Percentiles rank a stretch among this genome's conserved stretches.
Conservation (phyloP, 257 asterid genomes). For the Echites panduratus region DNA sequence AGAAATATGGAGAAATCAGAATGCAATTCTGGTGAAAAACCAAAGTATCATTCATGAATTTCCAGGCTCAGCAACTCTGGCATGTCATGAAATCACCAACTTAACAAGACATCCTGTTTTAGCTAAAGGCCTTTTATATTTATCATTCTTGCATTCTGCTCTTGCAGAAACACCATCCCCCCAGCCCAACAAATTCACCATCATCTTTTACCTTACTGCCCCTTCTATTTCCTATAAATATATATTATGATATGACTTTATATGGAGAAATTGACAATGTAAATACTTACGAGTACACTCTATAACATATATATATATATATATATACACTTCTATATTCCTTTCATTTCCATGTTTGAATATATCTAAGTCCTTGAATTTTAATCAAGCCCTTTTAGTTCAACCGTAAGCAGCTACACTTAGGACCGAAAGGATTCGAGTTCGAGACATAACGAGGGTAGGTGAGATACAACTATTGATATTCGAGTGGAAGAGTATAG, state of each 20-base stretch:
- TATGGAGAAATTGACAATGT: too few species aligned
- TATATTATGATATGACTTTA: too few species aligned
- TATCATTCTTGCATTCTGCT: conserved; percentile 7
- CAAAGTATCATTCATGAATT: conserved; percentile 7
- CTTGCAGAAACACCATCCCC: neutral
- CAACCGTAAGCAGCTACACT: too few species aligned
- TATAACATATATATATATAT: too few species aligned
- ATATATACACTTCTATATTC: neutral
- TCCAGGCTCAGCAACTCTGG: conserved; percentile 25
- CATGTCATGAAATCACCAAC: conserved; percentile 26
- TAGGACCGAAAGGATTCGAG: too few species aligned
- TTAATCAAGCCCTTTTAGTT: too few species aligned
- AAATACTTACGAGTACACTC: too few species aligned
- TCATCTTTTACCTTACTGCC: neutral
- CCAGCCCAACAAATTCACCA: too few species aligned
- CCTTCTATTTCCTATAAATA: neutral
- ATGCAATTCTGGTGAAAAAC: conserved; percentile 9
- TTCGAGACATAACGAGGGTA: too few species aligned
- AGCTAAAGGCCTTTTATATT: conserved; percentile 22
- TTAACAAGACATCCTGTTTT: conserved; percentile 27
- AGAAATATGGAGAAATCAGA: neutral
- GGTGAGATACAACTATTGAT: too few species aligned
- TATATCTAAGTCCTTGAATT: neutral
- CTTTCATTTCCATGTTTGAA: neutral
- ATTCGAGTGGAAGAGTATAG: too few species aligned